Conservation (phyloP, 441 rosid genomes). For the Dalechampia spathulata region DNA sequence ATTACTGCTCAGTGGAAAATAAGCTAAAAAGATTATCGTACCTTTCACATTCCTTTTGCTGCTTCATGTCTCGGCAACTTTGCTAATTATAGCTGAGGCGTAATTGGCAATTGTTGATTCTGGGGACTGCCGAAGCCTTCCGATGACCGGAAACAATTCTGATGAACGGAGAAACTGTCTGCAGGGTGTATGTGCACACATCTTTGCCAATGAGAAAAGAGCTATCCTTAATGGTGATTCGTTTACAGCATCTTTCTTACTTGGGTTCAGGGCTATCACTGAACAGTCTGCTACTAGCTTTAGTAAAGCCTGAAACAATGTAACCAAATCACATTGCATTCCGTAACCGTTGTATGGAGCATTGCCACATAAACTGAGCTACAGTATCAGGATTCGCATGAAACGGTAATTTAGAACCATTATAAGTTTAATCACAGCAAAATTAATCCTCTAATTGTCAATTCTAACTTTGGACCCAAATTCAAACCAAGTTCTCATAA, state of each 20-base stretch:
- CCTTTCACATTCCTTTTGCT: background rate
- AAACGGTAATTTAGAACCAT: background rate
- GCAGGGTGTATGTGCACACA: constrained; percentile 84
- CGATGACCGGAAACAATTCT: constrained; percentile 68
- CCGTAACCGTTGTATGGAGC: background rate
- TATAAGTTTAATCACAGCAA: background rate
- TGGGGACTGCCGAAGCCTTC: constrained; percentile 79
- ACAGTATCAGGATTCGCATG: background rate
- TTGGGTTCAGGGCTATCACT: constrained; percentile 64
- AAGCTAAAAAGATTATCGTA: background rate
- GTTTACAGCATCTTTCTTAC: constrained; percentile 52
- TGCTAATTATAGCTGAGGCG: constrained; percentile 65
- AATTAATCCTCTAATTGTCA: no score
- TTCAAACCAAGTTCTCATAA: no score
- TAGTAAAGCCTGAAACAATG: constrained; percentile 55
- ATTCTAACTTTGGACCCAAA: no score
- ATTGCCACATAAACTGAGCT: background rate
- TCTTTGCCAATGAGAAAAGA: constrained; percentile 92
- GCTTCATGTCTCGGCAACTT: constrained; percentile 44
- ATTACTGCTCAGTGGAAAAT: constrained; percentile 2
- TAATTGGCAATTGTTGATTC: constrained; percentile 79
- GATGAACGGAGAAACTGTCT: constrained; percentile 65
- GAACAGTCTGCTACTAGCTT: constrained; percentile 77
- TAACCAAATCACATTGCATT: background rate
- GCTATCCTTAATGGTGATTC: constrained; percentile 93